Evolutionary conservation across 1,284 basidiomycete genomes (phyloP).

Genomic region (Butyriboletus regius): DNA sequence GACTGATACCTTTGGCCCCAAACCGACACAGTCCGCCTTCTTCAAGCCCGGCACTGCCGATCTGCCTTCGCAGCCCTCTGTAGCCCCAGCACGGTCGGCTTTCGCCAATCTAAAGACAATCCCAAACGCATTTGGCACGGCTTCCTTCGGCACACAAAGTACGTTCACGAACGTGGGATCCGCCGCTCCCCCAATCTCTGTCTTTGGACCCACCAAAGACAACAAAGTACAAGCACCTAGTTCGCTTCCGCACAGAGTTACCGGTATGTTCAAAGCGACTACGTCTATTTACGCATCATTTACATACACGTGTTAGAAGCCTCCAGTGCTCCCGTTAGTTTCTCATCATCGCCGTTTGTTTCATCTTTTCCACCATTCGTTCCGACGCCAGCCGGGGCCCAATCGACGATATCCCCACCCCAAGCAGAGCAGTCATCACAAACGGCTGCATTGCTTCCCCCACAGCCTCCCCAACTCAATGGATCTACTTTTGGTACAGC

Average conservation of each 20-base stretch:
- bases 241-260: not conserved
- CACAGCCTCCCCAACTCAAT: slow-evolving; percentile 2
- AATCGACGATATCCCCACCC: not conserved
- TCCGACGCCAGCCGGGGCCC: not conserved
- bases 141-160: slow-evolving; percentile 18
- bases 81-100: slow-evolving; percentile 28
- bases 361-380: slow-evolving; percentile 5
- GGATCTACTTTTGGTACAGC: not conserved
- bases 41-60: not conserved
- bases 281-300: not conserved
- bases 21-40: slow-evolving; percentile 25
- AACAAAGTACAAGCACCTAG: slow-evolving; percentile 12
- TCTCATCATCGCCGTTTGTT: slow-evolving; percentile 22
- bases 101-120: slow-evolving; percentile 38
- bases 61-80: slow-evolving; percentile 11
- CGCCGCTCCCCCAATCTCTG: slow-evolving; percentile 1
- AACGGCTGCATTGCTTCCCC: not conserved
- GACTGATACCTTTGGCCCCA: slow-evolving; percentile 32
- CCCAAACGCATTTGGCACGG: slow-evolving; percentile 32
- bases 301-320: not conserved
- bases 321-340: not conserved
- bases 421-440: slow-evolving; percentile 3
- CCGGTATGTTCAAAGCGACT: slow-evolving; percentile 14
- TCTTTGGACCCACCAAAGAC: slow-evolving; percentile 20
- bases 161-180: slow-evolving; percentile 1